These are phyloP conservation scores for Phialocephala sp. DNA, from an alignment of 2,329 filamentous ascomycete species.

Conservation along the genomic window DNA sequence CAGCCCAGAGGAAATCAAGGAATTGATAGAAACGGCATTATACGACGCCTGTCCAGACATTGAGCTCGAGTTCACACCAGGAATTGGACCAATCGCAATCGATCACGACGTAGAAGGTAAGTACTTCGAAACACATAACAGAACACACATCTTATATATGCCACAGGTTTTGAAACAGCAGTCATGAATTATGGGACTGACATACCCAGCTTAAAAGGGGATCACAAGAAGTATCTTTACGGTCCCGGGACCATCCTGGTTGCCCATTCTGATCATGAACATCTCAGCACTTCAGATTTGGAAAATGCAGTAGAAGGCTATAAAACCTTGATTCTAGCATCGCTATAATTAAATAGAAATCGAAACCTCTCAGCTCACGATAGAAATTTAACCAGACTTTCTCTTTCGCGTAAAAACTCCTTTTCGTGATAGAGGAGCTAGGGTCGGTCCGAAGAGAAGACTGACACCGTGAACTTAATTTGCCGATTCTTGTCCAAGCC, in stretches of 20 bases:
- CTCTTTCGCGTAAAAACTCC: too few relatives aligned
- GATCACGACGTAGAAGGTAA: slow-evolving; percentile 76
- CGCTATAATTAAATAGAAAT: too few relatives aligned
- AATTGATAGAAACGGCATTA: neutral
- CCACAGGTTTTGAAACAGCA: slow-evolving; percentile 71
- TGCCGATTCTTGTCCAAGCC: too few relatives aligned
- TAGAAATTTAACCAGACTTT: too few relatives aligned
- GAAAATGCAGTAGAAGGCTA: slow-evolving; percentile 79
- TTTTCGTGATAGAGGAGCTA: too few relatives aligned
- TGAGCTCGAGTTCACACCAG: slow-evolving; percentile 62
- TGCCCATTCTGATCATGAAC: slow-evolving; percentile 83
- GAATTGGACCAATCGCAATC: slow-evolving; percentile 76
- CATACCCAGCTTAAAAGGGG: slow-evolving; percentile 56
- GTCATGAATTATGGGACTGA: slow-evolving; percentile 93
- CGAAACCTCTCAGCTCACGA: too few relatives aligned
- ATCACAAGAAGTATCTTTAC: slow-evolving; percentile 61
- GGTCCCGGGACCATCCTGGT: slow-evolving; percentile 77
- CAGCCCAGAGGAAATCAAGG: neutral
- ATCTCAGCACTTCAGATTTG: slow-evolving; percentile 73
- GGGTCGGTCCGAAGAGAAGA: too few relatives aligned
- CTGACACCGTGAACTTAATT: too few relatives aligned
- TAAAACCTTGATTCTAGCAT: slow-evolving; percentile 50
- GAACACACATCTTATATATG: slow-evolving; percentile 10
- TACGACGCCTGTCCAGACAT: neutral
- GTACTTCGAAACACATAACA: neutral